Conservation (phyloP, 306 rosid genomes). For the Prunus mume region DNA sequence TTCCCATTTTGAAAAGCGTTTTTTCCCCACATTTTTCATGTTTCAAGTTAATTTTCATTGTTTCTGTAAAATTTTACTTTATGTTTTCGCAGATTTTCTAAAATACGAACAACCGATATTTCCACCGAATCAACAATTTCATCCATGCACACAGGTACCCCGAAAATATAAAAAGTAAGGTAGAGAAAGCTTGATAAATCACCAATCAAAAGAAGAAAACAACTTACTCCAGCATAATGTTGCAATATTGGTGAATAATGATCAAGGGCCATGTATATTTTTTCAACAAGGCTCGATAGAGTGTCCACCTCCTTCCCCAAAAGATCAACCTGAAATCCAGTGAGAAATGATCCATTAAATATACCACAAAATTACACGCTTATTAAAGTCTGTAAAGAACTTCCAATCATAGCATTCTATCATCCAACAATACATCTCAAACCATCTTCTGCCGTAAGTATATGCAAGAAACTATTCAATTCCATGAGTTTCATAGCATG, state of each 20-base stretch:
- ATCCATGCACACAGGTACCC: not conserved
- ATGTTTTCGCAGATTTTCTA: not conserved
- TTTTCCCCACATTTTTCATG: too few relatives aligned
- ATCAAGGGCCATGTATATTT: constrained; percentile 77
- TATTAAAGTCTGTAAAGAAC: too few relatives aligned
- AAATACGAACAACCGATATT: not conserved
- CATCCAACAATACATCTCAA: not conserved
- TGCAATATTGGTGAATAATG: constrained; percentile 89
- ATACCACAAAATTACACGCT: constrained; percentile 2
- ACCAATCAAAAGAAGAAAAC: not conserved
- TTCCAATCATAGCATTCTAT: not conserved
- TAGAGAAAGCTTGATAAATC: not conserved
- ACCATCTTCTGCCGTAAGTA: not conserved
- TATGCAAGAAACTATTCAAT: not conserved
- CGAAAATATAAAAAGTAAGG: not conserved
- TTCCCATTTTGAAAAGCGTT: too few relatives aligned
- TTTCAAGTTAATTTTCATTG: not conserved
- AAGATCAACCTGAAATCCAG: constrained; percentile 81
- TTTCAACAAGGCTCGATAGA: constrained; percentile 57
- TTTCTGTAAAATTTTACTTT: too few relatives aligned
- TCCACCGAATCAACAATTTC: not conserved
- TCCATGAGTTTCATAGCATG: constrained; percentile 3
- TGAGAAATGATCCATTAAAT: constrained; percentile 17
- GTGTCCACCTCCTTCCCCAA: constrained; percentile 80
- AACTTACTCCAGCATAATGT: constrained; percentile 93